Evolutionary conservation across 371 early-diverging fungal species (phyloP), one percentile per base, ranked within the genome.

Genomic region (Aphelidium insulamus): DNA sequence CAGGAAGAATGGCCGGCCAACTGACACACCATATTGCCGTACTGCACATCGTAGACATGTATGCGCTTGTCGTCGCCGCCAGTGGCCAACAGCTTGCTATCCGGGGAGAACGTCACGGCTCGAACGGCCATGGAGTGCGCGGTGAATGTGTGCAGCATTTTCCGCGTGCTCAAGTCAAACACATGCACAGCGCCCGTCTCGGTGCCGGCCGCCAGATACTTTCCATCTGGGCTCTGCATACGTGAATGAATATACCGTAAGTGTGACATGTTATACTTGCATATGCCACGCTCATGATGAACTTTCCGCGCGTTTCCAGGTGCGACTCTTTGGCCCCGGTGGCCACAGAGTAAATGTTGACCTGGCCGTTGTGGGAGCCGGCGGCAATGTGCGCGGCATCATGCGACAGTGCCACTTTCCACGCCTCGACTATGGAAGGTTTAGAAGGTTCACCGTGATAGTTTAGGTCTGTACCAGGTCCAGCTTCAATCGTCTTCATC

Each of bases 21-120:
- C 0, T 50, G 59, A 5, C 55, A 43, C 1, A 66, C 26, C 29
- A 45, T 44, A 38, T 54, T 54, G 16, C 48, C 52, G 37, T 61
- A 52, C 28, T 45, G 54, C 52, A 59, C 57, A 39, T 66, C 67
- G 44, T 61, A 66, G 23, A 66, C 32, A 38, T 61, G 52, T 30
- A 63, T 54, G 5, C 58, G 53, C 37, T 54, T 53, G 45, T 66
- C 64, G 38, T 66, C 67, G 14, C 50, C 50, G 5, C 49, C 59
- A 3, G 62, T 53, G 22, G 59, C 37, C 3, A 63, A 40, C 10
- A 43, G 37, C 2, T 39, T 30, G 7, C 58, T 53, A 33, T 64
- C 64, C 4, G 59, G 52, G 2, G 60, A 50, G 36, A 62, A 66
- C 9, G 47, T 30, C 12, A 66, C 22, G 15, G 53, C 43, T 18